Conservation (phyloP, 2,329 filamentous ascomycete species). For the Epichloe festucae region DNA sequence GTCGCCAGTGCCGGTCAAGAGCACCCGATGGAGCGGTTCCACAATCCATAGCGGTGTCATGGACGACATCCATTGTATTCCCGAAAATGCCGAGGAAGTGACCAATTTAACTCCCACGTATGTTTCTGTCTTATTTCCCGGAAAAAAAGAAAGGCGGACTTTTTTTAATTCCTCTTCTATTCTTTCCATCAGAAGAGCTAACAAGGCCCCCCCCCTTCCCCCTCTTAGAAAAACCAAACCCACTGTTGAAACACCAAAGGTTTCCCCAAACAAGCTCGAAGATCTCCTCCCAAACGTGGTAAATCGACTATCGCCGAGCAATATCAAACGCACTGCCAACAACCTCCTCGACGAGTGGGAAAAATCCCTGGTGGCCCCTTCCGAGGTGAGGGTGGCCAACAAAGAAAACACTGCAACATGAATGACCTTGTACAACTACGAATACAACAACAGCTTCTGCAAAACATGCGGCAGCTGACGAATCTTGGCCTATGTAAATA, state of each 20-base stretch:
- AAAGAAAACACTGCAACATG: conserved; percentile 19
- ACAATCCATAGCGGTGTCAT: conserved; percentile 31
- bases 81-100: conserved; percentile 35
- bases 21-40: conserved; percentile 51
- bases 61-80: conserved; percentile 32
- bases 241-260: conserved; percentile 17
- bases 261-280: conserved; percentile 32
- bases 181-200: neutral
- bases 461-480: neutral
- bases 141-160: neutral
- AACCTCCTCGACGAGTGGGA: conserved; percentile 89
- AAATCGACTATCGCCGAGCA: conserved; percentile 58
- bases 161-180: neutral
- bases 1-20: conserved; percentile 38
- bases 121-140: neutral
- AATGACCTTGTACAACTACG: neutral
- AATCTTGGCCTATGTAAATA: neutral
- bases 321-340: conserved; percentile 70
- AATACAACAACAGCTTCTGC: conserved; percentile 7
- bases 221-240: conserved; percentile 23
- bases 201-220: neutral
- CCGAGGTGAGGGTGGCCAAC: conserved; percentile 8
- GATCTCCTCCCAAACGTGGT: conserved; percentile 57
- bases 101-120: conserved; percentile 21
- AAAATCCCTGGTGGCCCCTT: conserved; percentile 32